phyloP scores from a whole-genome alignment of 1,139 yeast species.

The Suhomyces yuchorum region DNA sequence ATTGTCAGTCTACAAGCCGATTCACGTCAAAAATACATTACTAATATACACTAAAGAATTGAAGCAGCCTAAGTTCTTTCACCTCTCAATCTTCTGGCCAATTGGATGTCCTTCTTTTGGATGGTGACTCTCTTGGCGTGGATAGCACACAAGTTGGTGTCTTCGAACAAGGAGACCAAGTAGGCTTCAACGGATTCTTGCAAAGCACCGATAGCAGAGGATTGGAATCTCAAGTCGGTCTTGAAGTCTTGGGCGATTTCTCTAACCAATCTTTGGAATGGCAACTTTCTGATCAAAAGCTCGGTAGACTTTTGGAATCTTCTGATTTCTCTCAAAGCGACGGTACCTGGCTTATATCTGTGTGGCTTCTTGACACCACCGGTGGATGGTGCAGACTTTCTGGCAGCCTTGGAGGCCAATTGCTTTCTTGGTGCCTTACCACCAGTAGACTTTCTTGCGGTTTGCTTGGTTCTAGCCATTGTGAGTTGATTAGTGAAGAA shows the following conservation, averaged over 20 bases:
- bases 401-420: constrained; percentile 98
- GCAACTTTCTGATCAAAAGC: constrained; percentile 93
- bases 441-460: constrained; percentile 98
- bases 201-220: constrained; percentile 97
- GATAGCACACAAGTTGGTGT: constrained; percentile 97
- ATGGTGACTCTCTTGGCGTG: constrained; percentile 99
- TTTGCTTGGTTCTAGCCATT: constrained; percentile 99
- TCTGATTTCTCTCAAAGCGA: constrained; percentile 98
- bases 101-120: constrained; percentile 98
- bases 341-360: constrained; percentile 99
- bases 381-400: constrained; percentile 96
- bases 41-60: constrained; percentile 18
- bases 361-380: constrained; percentile 99
- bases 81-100: constrained; percentile 99
- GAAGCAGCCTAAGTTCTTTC: constrained; percentile 55
- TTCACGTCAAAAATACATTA: constrained; percentile 15
- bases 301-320: constrained; percentile 99
- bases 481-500: constrained; percentile 22
- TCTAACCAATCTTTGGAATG: constrained; percentile 98
- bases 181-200: constrained; percentile 99
- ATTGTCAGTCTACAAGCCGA: no score
- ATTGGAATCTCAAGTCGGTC: constrained; percentile 97
- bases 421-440: constrained; percentile 99
- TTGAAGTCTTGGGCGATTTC: constrained; percentile 98
- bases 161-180: constrained; percentile 87